phyloP scores from a whole-genome alignment of 2,329 filamentous ascomycete genomes.

The Trichoderma atrobrunneum region DNA sequence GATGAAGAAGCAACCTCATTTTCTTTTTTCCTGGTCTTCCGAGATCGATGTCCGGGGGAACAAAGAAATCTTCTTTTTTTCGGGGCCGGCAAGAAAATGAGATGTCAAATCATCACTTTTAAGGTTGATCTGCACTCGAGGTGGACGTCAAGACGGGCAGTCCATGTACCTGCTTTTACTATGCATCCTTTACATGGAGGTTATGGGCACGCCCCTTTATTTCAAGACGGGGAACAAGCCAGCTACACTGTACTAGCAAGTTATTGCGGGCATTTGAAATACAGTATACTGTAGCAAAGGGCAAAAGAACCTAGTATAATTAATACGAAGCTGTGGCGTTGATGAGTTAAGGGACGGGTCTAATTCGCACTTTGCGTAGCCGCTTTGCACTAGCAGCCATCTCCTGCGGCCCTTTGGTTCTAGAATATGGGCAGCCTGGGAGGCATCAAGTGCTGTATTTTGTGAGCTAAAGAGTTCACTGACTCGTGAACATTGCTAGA shows the following conservation, averaged over 20 bases:
- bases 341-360: constrained; percentile 1
- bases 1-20: neutral
- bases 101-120: neutral
- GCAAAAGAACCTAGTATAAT: constrained; percentile 5
- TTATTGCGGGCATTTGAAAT: neutral
- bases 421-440: neutral
- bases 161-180: neutral
- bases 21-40: neutral
- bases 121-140: neutral
- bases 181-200: neutral
- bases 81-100: neutral
- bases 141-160: neutral
- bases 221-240: neutral
- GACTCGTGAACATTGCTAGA: neutral
- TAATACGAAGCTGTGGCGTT: neutral
- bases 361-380: neutral
- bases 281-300: neutral
- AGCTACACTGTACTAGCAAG: neutral
- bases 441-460: neutral
- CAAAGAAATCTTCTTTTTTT: neutral
- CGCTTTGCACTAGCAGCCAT: neutral
- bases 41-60: neutral
- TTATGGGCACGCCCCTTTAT: constrained; percentile 1
- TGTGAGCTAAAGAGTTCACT: neutral
- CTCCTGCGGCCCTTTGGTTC: neutral